Base-by-base conservation (phyloP, 192 early-diverging fungal genomes). In the Coemansia sp. region DNA sequence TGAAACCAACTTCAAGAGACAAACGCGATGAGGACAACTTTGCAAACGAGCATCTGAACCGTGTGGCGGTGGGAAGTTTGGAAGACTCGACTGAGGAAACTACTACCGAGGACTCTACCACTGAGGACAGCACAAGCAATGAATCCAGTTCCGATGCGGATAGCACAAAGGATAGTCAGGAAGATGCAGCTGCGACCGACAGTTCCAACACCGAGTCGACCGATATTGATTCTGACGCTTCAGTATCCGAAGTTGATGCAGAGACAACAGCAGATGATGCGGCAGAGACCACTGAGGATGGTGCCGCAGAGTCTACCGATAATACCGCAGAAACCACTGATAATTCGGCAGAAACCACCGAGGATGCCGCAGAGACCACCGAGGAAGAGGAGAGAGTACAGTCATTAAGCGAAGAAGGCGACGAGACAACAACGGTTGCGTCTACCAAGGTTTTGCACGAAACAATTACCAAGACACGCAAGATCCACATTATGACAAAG, bases 341-440 rank as follows among this genome's bases (percentile, higher is more conserved):
- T 15, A 45, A 59, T 9, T 21, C 39, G 3, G 23, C 56, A 9
- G 41, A 48, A 15, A 21, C 7, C 5, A 19, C 17, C 7, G 38
- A 19, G 39, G n/a, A 2, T 21, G 35, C 22, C 12, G 64, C 49
- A 1, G 23, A 48, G 11, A 12, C 56, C 9, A 9, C 24, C 10
- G 55, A 23, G 2, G n/a, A 12, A 17, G 62, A 29, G 24, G 38
- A 21, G 3, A 23, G 21, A n/a, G 9, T 39, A 3, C 39, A 41
- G 39, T 14, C 39, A 41, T 24, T 21, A 4, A 51, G 17, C 43
- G 65, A 66, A 53, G 51, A 69, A 17, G 60, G 58, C 52, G 66
- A 76, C 58, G 74, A 76, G 22, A 76, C 74, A 5, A 72, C 69
- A 9, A 77, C 75, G 0, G 67, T 67, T 38, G 54, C 71, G 59